Base-by-base conservation (phyloP, 2,329 filamentous ascomycete species). In the Neofusicoccum cordaticola region DNA sequence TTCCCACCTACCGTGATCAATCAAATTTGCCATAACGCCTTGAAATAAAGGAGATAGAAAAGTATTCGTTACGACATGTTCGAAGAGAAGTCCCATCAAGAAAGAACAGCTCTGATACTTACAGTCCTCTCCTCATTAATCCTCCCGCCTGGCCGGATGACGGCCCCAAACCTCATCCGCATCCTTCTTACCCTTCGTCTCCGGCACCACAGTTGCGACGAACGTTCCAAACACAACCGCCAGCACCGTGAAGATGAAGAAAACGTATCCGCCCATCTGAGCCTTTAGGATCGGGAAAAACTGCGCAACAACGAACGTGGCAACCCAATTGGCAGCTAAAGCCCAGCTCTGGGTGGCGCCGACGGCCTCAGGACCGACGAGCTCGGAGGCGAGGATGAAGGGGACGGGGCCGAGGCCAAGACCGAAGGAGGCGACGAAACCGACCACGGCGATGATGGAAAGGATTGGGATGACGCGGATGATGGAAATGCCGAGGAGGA, bases 371-470 rank as follows among this genome's bases (percentile, higher is more conserved):
- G 92, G 89, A 0, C 89, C 90, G 0, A 98, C 95, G 2, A 98
- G 85, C 77, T 98, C 95, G 1, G 91, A 93, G 0, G 93, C 90
- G 52, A 99, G 84, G 69, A 98, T 96, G 77, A 98, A 99, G 0
- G 95, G 95, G 0, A 99, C 92, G 0, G 95, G 95, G 0, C 95
- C 95, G 0, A 99, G 84, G 0, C 95, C 95, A 13, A 97, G 85
- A 0, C 91, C 95, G 70, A 97, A 99, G 72, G 90, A 92, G 4
- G 87, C 89, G 2, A 98, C 95, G 72, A 98, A 99, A 31, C 90
- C 80, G 11, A 97, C 82, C 0, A 96, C 93, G 0, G 92, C 87
- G 0, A 96, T 73, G 0, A 92, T 93, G 0, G 92, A 96, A 12
- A 97, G 80, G 2, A 91, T 79, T 72, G 93, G 90, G 69, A 90